Base-by-base conservation (phyloP, 169 alveolate species). In the Plasmodium billcollinsi region DNA sequence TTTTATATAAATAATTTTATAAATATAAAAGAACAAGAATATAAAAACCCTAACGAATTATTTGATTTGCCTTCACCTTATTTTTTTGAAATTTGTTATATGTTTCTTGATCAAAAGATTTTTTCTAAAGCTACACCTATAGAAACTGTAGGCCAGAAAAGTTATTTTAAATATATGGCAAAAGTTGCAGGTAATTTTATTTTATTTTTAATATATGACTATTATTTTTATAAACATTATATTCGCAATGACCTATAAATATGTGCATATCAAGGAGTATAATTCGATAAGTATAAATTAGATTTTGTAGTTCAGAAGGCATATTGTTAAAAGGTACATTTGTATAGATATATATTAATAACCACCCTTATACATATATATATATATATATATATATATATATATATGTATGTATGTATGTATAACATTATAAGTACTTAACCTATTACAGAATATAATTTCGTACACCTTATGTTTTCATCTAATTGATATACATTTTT, bases 31-130 rank as follows among this genome's bases (percentile, higher is more conserved):
- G 88, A 70, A 14, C 88, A 86, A 74, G 92, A 86, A 52, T 86
- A 86, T 65, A 86, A 86, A 86, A 70, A 86, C 47, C 56, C 65
- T 12, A 33, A 20, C 59, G 92, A 86, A 6, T 20, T 86, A 15
- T 86, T 86, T 72, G 92, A 86, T 2, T 74, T 86, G 33, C 92
- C 92, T n/a, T 86, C 92, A 1, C 92, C 92, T 9, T 86, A 86
- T 66, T 86, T 86, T 74, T 86, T 86, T 65, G 92, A 86, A 65
- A 86, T 86, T 50, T 86, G 92, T 26, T 86, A 33, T 66, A 86
- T 86, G 92, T 86, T 86, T 65, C 24, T 86, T 15, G 92, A 86
- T 65, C 92, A 86, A 73, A 86, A 86, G 50, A 18, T 86, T 20
- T 86, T 86, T 86, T 59, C 75, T 9, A 86, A 72, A 43, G 86